A percentile compares a stretch with the other conserved stretches of the same genome.
phyloP scores from a whole-genome alignment of 768 basidiomycete species.

The Tylopilus felleus region DNA sequence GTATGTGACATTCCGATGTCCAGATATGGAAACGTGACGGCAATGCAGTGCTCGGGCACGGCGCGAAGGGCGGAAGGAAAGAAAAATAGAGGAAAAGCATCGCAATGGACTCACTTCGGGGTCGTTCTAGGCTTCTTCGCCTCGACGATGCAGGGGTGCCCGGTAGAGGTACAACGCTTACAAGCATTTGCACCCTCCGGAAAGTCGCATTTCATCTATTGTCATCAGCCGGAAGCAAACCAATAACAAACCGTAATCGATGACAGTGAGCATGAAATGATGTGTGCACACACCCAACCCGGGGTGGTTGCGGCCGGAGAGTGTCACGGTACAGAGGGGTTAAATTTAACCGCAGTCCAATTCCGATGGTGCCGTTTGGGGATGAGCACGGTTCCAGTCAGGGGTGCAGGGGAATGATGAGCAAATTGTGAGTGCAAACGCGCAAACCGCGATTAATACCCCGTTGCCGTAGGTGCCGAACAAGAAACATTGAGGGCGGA shows the following conservation, averaged over 20 bases:
- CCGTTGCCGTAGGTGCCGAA: conserved; percentile 15
- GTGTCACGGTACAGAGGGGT: conserved; percentile 7
- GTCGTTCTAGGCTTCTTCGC: conserved; percentile 74
- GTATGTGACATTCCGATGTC: conserved; percentile 18
- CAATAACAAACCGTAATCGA: conserved; percentile 12
- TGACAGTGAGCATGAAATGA: conserved; percentile 4
- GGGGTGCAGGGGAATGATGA: conserved; percentile 5
- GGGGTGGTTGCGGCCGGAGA: conserved; percentile 1
- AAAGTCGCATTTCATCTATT: conserved; percentile 85
- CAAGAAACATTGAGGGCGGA: conserved; percentile 1
- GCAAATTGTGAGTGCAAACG: background rate
- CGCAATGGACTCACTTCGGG: conserved; percentile 66
- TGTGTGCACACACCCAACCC: background rate
- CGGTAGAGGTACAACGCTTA: conserved; percentile 67
- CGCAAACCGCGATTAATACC: conserved; percentile 1
- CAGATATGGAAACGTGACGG: conserved; percentile 24
- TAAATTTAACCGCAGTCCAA: conserved; percentile 4
- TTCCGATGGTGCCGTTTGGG: conserved; percentile 12
- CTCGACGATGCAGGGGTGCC: conserved; percentile 80
- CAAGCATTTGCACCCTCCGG: conserved; percentile 71
- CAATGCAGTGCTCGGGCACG: conserved; percentile 24
- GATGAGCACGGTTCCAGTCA: conserved; percentile 2
- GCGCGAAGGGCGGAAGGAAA: background rate
- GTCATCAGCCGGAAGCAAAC: conserved; percentile 8
- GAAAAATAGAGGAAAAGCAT: conserved; percentile 6